Conservation (phyloP, 164 flowering plant genomes). For the Buxus sempervirens region DNA sequence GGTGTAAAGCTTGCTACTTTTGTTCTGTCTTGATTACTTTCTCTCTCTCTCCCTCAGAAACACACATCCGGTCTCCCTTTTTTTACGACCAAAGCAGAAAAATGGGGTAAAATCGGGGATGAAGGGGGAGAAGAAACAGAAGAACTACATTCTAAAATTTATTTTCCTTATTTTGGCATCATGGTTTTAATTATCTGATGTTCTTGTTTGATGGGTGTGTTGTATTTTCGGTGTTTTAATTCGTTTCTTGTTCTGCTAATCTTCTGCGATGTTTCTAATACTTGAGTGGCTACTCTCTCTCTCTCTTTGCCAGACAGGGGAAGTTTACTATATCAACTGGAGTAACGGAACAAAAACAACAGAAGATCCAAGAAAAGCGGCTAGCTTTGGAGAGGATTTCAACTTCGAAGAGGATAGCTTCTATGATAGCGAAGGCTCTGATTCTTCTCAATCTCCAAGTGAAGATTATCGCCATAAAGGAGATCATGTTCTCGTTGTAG, state of each 20-base stretch:
- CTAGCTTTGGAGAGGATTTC: slow-evolving; percentile 24
- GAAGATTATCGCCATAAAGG: slow-evolving; percentile 13
- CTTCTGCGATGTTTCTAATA: not conserved
- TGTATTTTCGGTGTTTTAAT: not conserved
- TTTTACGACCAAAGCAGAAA: not conserved
- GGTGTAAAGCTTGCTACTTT: not conserved
- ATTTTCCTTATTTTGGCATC: not conserved
- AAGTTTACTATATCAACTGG: slow-evolving; percentile 84
- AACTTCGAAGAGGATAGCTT: slow-evolving; percentile 42
- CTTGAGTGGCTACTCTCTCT: not conserved
- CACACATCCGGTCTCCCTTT: too few relatives aligned
- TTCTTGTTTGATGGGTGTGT: not conserved
- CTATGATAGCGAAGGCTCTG: slow-evolving; percentile 55
- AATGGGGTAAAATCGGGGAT: too few relatives aligned
- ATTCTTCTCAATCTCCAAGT: slow-evolving; percentile 34
- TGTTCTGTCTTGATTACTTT: slow-evolving; percentile 3
- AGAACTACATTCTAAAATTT: not conserved
- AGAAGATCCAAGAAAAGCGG: slow-evolving; percentile 61
- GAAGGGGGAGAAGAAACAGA: not conserved
- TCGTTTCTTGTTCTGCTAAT: not conserved
- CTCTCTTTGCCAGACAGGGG: slow-evolving; percentile 68
- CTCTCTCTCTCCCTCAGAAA: not conserved
- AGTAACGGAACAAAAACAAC: slow-evolving; percentile 62
- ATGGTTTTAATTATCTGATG: not conserved
- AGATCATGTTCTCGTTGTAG: slow-evolving; percentile 51